Conservation (phyloP, 2,329 filamentous ascomycete genomes). For the Pseudogymnoascus verrucosus region DNA sequence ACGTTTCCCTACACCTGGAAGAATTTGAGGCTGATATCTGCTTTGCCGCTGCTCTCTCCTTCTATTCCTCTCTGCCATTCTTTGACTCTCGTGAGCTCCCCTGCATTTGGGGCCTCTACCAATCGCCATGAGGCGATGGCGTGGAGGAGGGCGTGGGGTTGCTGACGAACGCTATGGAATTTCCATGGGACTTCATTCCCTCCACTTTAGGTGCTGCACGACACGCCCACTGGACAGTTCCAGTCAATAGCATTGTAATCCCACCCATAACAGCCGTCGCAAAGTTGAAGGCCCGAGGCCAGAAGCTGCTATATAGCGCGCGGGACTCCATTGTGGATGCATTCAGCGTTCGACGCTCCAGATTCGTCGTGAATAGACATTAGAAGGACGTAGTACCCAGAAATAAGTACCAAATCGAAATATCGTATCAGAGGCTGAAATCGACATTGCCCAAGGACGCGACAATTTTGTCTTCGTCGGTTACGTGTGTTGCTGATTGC, state of each 20-base stretch:
- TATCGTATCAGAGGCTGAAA: conserved; percentile 48
- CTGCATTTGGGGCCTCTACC: background rate
- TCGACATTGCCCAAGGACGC: conserved; percentile 52
- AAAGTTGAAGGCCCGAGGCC: background rate
- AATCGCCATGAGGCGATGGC: background rate
- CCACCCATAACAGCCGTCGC: background rate
- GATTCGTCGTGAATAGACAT: background rate
- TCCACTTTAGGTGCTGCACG: background rate
- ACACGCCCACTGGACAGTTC: background rate
- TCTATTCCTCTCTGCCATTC: background rate
- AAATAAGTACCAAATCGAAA: background rate
- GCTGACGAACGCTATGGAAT: background rate
- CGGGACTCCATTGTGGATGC: background rate
- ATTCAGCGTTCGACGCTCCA: background rate
- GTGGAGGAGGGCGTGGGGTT: background rate
- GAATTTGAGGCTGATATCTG: background rate
- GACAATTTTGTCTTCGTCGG: conserved; percentile 46
- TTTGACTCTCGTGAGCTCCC: background rate
- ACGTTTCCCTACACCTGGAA: background rate
- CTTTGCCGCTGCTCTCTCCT: background rate
- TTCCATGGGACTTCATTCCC: background rate
- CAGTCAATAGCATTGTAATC: background rate
- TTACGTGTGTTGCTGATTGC: conserved; percentile 22
- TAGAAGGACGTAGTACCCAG: background rate
- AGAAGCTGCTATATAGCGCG: background rate